These are phyloP conservation scores for Trypanosoma scelopori DNA, from an alignment of 208 protist genomes.

Conservation along the genomic window DNA sequence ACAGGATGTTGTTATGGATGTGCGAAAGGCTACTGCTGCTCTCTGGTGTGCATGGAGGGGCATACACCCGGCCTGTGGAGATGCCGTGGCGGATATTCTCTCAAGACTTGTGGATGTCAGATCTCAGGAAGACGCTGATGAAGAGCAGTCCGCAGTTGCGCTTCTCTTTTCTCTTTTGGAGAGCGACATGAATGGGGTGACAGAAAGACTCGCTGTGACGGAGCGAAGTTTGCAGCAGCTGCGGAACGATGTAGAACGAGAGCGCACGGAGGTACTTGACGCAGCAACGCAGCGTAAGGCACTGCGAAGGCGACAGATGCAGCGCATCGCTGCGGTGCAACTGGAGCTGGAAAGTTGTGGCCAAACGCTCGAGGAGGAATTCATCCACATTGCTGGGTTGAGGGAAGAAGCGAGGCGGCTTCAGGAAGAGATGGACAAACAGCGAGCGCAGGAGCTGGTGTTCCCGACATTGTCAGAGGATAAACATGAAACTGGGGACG, in stretches of 20 bases:
- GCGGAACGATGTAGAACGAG: conserved; percentile 3
- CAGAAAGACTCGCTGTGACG: conserved; percentile 1
- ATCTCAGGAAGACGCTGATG: neutral
- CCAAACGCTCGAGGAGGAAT: conserved; percentile 4
- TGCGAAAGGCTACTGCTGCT: neutral
- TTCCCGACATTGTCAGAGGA: neutral
- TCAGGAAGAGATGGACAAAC: neutral
- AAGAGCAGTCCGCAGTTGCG: neutral
- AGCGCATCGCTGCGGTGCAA: conserved; percentile 3
- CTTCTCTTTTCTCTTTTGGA: conserved; percentile 5
- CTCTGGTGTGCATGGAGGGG: conserved; percentile 5
- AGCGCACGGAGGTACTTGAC: neutral
- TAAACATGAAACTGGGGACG: neutral
- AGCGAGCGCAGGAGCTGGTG: neutral
- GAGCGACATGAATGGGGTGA: conserved; percentile 2
- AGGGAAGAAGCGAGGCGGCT: neutral
- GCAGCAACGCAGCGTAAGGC: conserved; percentile 6
- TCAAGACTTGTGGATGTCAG: conserved; percentile 1
- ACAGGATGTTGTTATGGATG: neutral
- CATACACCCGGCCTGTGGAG: neutral
- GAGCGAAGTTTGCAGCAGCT: conserved; percentile 19
- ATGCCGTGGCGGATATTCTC: neutral
- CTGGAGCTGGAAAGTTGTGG: neutral
- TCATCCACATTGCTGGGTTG: neutral
- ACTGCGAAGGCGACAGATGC: conserved; percentile 3